Percentiles rank a stretch among this genome's conserved stretches.
Evolutionary conservation across 371 early-diverging fungal species (phyloP).

Genomic region (Mucor sp.): DNA sequence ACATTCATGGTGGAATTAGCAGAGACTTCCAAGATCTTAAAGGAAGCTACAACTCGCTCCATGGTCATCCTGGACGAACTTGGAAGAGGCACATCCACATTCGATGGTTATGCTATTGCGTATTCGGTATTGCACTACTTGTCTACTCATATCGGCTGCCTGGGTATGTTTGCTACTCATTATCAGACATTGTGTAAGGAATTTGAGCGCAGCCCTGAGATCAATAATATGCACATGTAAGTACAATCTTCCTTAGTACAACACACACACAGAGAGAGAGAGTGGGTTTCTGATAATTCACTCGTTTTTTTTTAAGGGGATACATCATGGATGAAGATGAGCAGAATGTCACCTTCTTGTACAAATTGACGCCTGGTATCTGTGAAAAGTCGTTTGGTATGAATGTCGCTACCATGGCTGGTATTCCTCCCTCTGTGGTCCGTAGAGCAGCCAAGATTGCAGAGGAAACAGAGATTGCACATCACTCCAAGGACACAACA

Average conservation of each 20-base stretch:
- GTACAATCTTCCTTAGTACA: not conserved
- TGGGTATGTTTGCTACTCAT: constrained; percentile 98
- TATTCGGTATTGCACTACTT: constrained; percentile 91
- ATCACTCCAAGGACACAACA: constrained; percentile 44
- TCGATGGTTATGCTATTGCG: constrained; percentile 99
- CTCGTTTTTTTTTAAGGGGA: constrained; percentile 54
- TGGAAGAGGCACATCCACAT: constrained; percentile 98
- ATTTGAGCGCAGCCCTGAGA: constrained; percentile 67
- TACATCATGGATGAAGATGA: constrained; percentile 83
- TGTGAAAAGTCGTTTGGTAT: constrained; percentile 86
- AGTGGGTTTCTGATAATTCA: constrained; percentile 27
- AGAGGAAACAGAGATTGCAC: constrained; percentile 65
- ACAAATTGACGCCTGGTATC: constrained; percentile 87
- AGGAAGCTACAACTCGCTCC: constrained; percentile 90
- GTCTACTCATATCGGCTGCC: constrained; percentile 81
- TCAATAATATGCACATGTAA: constrained; percentile 69
- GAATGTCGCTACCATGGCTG: constrained; percentile 97
- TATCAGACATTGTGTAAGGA: constrained; percentile 92
- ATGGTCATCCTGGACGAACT: constrained; percentile 99
- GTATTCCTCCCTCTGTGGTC: constrained; percentile 72
- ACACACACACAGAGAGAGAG: too few relatives aligned
- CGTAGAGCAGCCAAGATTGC: constrained; percentile 73
- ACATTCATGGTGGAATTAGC: constrained; percentile 99
- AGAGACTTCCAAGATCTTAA: constrained; percentile 95
- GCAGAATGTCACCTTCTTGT: constrained; percentile 94